phyloP scores from a whole-genome alignment of 345 rosid genomes.

The Eutrema heterophyllum region DNA sequence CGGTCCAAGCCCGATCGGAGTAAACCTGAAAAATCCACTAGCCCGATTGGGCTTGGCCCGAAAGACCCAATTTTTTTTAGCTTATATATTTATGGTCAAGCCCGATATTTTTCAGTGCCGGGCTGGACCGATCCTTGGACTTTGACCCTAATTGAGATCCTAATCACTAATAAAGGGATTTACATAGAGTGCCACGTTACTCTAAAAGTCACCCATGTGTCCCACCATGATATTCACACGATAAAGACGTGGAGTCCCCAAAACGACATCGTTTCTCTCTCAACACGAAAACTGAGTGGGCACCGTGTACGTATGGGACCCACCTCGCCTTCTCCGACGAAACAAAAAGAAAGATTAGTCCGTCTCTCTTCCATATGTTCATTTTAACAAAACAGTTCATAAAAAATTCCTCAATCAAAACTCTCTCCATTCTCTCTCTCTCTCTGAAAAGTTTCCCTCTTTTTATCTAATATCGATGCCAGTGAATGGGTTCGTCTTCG shows the following conservation, averaged over 20 bases:
- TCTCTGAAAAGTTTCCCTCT: background rate
- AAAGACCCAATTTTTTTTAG: too few species aligned
- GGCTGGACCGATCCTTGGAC: too few species aligned
- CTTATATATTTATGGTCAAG: too few species aligned
- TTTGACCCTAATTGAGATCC: too few species aligned
- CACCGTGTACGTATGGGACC: slow-evolving; percentile 34
- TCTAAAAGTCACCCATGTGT: background rate
- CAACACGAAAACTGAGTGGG: slow-evolving; percentile 33
- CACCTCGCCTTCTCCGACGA: slow-evolving; percentile 17
- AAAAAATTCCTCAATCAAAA: background rate
- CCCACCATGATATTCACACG: slow-evolving; percentile 22
- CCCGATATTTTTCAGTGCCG: too few species aligned
- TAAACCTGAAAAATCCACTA: too few species aligned
- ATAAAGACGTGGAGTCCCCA: slow-evolving; percentile 4
- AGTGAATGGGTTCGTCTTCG: slow-evolving; percentile 26
- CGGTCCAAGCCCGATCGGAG: too few species aligned
- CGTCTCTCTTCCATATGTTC: background rate
- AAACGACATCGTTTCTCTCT: slow-evolving; percentile 16
- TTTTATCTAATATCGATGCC: background rate
- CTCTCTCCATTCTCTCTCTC: background rate
- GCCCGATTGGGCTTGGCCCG: too few species aligned
- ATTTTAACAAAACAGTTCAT: background rate
- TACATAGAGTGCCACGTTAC: background rate
- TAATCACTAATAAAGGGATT: background rate
- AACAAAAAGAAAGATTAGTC: background rate